Evolutionary conservation across 768 basidiomycete species (phyloP), one percentile per base, ranked within the genome.

Genomic region (Fomitopsis serialis): DNA sequence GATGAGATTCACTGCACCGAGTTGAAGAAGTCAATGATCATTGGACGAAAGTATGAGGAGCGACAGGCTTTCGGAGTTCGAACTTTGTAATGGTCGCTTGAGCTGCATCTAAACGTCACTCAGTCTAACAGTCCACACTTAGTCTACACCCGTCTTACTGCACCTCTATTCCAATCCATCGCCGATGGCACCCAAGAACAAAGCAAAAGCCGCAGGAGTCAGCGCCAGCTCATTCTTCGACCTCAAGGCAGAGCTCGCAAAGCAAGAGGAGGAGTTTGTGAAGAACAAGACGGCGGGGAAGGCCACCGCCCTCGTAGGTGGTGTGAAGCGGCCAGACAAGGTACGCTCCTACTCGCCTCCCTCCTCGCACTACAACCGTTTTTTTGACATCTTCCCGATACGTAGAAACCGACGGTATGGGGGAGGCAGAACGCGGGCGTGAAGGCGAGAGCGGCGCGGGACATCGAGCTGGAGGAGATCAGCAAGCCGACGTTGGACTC

Each of bases 171-270:
- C 5, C 15, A 40, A 40, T 40, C 37, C n/a, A 6, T 40, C 15
- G 6, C 15, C 6, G 19, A 65, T 65, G 63, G 70, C 75, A 11
- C 77, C 81, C 34, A 68, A 73, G 4, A 77, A 73, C 66, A 87
- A 85, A 66, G 76, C 82, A 0, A 86, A 80, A 63, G 83, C 82
- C 15, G 80, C 82, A 35, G 87, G 87, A 8, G 76, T 89, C 62
- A 87, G 81, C 55, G 76, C 85, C 3, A 78, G 77, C 54, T 89
- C 91, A 0, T 89, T 92, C 66, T 79, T 91, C n/a, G 88, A 92
- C 62, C 80, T 94, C 42, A 89, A 87, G 56, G 84, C 78, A 8
- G 73, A 79, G 50, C 66, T 82, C 1, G 70, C 70, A 1, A 75
- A 73, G 55, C 67, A 73, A 50, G 81, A 85, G 61, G 75, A 86